These are phyloP conservation scores for Petrea volubilis DNA, from an alignment of 257 asterid species.

Conservation along the genomic window DNA sequence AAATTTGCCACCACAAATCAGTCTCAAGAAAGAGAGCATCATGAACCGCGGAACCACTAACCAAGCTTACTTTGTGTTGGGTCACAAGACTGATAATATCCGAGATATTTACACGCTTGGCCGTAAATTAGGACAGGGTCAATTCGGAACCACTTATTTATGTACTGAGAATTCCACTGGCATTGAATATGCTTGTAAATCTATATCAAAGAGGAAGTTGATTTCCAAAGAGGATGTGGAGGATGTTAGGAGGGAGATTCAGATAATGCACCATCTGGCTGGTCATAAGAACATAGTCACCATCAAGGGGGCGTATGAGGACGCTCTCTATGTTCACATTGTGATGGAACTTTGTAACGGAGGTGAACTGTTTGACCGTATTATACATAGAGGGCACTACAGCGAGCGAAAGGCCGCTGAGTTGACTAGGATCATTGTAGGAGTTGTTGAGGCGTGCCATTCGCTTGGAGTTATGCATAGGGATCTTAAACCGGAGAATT, in stretches of 20 bases:
- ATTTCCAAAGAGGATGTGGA: constrained; percentile 84
- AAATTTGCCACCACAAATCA: constrained; percentile 27
- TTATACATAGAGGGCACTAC: constrained; percentile 88
- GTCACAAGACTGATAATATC: constrained; percentile 77
- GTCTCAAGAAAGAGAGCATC: constrained; percentile 53
- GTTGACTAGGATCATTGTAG: constrained; percentile 79
- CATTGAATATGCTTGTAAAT: constrained; percentile 78
- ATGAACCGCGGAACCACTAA: constrained; percentile 58
- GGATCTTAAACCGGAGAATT: constrained; percentile 93
- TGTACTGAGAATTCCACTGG: constrained; percentile 68
- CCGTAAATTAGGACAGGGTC: constrained; percentile 87
- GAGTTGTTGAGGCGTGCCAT: constrained; percentile 96
- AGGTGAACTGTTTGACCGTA: constrained; percentile 92
- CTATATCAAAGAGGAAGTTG: constrained; percentile 84
- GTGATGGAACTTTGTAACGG: constrained; percentile 95
- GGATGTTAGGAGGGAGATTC: constrained; percentile 95
- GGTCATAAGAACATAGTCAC: constrained; percentile 87
- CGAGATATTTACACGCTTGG: constrained; percentile 77
- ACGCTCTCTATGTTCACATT: constrained; percentile 77
- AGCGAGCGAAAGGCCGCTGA: constrained; percentile 92
- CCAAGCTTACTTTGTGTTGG: constrained; percentile 70
- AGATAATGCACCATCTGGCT: constrained; percentile 94
- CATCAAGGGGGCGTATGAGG: constrained; percentile 93
- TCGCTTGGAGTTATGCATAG: constrained; percentile 96
- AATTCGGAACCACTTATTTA: constrained; percentile 81